Percentiles rank a stretch among this genome's conserved stretches.
phyloP scores from a whole-genome alignment of 1,284 basidiomycete species.

The Lignosus rhinocerotis region DNA sequence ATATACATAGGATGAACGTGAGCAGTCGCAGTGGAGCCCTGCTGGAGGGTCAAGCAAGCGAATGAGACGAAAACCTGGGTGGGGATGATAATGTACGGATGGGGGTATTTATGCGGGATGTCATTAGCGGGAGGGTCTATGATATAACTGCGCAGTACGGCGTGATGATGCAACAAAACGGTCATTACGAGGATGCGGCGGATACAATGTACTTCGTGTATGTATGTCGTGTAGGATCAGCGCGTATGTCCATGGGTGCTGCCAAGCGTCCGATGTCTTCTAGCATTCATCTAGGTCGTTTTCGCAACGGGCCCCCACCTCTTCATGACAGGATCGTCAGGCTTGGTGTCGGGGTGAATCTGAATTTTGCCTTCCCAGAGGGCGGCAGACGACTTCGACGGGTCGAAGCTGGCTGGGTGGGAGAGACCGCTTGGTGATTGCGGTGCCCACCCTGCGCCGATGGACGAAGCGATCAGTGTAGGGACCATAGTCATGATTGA shows the following conservation, averaged over 20 bases:
- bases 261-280: slow-evolving; percentile 11
- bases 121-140: background rate
- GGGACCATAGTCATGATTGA: slow-evolving; percentile 88
- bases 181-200: slow-evolving; percentile 2
- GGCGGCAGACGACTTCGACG: slow-evolving; percentile 76
- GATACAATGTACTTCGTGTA: slow-evolving; percentile 2
- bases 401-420: slow-evolving; percentile 76
- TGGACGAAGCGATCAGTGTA: slow-evolving; percentile 79
- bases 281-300: slow-evolving; percentile 13
- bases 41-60: background rate
- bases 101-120: background rate
- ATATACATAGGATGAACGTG: background rate
- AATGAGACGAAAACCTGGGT: background rate
- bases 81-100: background rate
- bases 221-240: slow-evolving; percentile 2
- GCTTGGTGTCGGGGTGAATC: slow-evolving; percentile 81
- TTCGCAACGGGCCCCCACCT: slow-evolving; percentile 37
- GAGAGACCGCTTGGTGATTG: slow-evolving; percentile 57
- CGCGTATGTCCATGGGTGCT: slow-evolving; percentile 14
- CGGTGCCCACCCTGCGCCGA: slow-evolving; percentile 79
- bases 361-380: slow-evolving; percentile 83
- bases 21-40: background rate
- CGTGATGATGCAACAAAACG: background rate
- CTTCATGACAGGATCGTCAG: slow-evolving; percentile 46
- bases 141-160: background rate